phyloP scores from a whole-genome alignment of 2,329 filamentous ascomycete genomes.

The Penicillium sp. region DNA sequence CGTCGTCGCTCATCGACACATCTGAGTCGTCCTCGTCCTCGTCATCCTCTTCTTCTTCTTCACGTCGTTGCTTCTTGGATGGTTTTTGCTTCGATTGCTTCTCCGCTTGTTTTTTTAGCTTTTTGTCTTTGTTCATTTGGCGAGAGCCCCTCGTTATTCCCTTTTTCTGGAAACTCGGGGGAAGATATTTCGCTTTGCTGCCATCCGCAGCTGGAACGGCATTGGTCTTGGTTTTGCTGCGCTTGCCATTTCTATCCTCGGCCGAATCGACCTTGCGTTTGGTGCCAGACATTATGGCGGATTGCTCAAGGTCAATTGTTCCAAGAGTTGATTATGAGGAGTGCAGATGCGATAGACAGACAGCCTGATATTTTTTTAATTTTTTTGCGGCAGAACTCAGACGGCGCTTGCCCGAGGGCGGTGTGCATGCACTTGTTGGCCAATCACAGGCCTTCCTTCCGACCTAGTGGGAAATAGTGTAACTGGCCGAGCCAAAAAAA shows the following conservation, averaged over 20 bases:
- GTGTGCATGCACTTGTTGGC: not conserved
- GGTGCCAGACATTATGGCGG: conserved; percentile 34
- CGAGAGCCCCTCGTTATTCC: conserved; percentile 5
- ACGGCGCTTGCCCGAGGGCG: conserved; percentile 5
- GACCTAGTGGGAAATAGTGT: no score
- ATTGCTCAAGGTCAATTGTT: not conserved
- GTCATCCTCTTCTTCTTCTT: conserved; percentile 37
- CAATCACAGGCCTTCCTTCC: not conserved
- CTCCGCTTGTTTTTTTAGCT: conserved; percentile 28
- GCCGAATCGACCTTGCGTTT: conserved; percentile 37
- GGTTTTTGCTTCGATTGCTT: conserved; percentile 28
- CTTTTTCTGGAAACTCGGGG: conserved; percentile 11
- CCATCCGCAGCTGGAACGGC: conserved; percentile 4
- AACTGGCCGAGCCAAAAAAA: not conserved
- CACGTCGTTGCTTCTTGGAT: conserved; percentile 30
- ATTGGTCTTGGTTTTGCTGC: conserved; percentile 34
- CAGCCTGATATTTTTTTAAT: conserved; percentile 4
- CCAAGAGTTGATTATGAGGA: not conserved
- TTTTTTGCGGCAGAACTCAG: conserved; percentile 14
- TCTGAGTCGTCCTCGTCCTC: conserved; percentile 47
- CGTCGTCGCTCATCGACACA: conserved; percentile 49
- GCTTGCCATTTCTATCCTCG: conserved; percentile 39
- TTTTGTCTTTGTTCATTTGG: conserved; percentile 27
- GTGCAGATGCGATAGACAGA: not conserved
- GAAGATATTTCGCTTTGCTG: conserved; percentile 11